A percentile compares a stretch with the other conserved stretches of the same genome.
phyloP scores from a whole-genome alignment of 331 rosid genomes.

The Malus hybrid region DNA sequence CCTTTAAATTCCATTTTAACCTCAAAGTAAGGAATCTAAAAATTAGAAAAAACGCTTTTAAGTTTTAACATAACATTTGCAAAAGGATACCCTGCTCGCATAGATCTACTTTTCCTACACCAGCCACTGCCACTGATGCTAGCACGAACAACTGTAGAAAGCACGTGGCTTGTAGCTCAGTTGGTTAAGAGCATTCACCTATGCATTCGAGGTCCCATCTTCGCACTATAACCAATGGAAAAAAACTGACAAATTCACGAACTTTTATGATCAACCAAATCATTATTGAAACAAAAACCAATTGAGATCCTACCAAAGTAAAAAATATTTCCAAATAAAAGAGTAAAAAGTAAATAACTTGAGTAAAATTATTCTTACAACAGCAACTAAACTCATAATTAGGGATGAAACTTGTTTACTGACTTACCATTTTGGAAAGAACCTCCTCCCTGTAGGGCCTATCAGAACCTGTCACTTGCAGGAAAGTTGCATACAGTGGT shows the following conservation, averaged over 20 bases:
- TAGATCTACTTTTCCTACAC: not conserved
- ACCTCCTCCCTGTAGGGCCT: conserved; percentile 71
- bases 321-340: not conserved
- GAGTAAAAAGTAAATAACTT: not conserved
- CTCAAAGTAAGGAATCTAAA: not conserved
- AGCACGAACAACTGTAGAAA: not conserved
- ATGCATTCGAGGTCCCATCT: not conserved
- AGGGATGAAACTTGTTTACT: not conserved
- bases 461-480: conserved; percentile 44
- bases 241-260: not conserved
- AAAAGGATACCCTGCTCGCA: not conserved
- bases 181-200: not conserved
- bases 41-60: not conserved
- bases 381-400: not conserved
- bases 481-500: conserved; percentile 73
- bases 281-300: not conserved
- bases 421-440: conserved; percentile 50
- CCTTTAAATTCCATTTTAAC: not conserved
- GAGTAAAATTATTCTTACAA: not conserved
- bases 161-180: too few relatives aligned
- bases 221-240: not conserved
- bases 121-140: not conserved
- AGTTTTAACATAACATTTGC: not conserved
- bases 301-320: not conserved
- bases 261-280: not conserved